phyloP scores from a whole-genome alignment of 169 alveolate species.

The Cyclospora cayetanensis region DNA sequence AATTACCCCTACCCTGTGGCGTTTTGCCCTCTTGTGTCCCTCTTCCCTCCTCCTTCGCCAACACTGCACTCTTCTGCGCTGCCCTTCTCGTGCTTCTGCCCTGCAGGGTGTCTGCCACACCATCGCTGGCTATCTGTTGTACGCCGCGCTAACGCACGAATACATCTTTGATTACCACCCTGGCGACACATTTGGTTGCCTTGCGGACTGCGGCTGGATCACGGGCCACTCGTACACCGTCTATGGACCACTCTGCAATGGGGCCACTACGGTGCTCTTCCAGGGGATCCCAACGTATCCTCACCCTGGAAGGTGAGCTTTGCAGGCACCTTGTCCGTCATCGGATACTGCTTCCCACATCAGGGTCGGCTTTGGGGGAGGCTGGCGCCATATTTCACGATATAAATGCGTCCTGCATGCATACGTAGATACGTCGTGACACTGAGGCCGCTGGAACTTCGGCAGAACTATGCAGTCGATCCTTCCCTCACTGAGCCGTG shows the following conservation, averaged over 20 bases:
- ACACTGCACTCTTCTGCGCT: background rate
- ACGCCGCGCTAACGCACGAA: constrained; percentile 90
- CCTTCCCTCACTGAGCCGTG: too few species aligned
- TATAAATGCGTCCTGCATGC: too few species aligned
- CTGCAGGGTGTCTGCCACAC: constrained; percentile 93
- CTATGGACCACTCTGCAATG: constrained; percentile 95
- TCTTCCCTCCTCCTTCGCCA: background rate
- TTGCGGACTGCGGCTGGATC: constrained; percentile 99
- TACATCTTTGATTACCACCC: constrained; percentile 87
- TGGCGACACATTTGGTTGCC: constrained; percentile 93
- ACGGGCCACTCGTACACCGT: constrained; percentile 97
- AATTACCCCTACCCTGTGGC: background rate
- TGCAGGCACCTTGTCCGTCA: too few species aligned
- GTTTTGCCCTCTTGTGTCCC: background rate
- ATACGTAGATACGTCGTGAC: too few species aligned
- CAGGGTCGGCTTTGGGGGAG: too few species aligned
- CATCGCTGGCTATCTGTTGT: constrained; percentile 93
- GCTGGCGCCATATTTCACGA: too few species aligned
- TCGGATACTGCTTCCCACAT: too few species aligned
- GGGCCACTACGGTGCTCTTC: constrained; percentile 93
- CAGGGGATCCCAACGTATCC: constrained; percentile 97
- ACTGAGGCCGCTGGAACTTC: too few species aligned
- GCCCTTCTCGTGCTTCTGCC: background rate
- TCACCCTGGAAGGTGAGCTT: constrained; percentile 85
- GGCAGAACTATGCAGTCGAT: too few species aligned